Evolutionary conservation across 1,284 basidiomycete genomes (phyloP).

Genomic region (Lentinula novae-zelandiae): DNA sequence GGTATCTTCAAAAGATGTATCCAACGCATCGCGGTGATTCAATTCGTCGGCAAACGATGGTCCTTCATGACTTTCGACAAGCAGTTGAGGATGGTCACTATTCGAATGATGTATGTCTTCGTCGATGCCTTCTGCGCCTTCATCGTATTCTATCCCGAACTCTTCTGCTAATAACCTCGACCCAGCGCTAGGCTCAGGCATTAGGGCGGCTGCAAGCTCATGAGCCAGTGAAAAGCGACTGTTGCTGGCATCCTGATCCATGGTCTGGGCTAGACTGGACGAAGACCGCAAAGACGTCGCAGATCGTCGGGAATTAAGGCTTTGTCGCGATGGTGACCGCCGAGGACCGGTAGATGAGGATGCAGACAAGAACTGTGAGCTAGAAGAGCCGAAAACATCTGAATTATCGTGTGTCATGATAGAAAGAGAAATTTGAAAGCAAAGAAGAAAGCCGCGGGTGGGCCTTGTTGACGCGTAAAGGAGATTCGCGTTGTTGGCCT

Average conservation of each 20-base stretch:
- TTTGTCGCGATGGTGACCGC: constrained; percentile 46
- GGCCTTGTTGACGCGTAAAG: neutral
- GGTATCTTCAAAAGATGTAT: constrained; percentile 22
- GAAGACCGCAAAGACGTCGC: constrained; percentile 37
- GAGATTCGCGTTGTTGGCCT: neutral
- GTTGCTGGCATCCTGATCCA: constrained; percentile 38
- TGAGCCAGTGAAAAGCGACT: constrained; percentile 73
- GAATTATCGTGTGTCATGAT: constrained; percentile 8
- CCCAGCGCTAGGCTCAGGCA: constrained; percentile 74
- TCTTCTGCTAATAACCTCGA: constrained; percentile 78
- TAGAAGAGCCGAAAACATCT: constrained; percentile 9
- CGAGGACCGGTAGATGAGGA: constrained; percentile 29
- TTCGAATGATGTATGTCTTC: constrained; percentile 29
- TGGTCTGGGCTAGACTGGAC: constrained; percentile 28
- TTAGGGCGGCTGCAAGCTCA: constrained; percentile 76
- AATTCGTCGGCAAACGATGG: constrained; percentile 35
- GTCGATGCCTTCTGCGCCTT: constrained; percentile 79
- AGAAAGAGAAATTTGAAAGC: neutral
- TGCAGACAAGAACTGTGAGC: constrained; percentile 14
- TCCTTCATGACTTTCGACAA: constrained; percentile 26
- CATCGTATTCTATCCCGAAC: constrained; percentile 82
- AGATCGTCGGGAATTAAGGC: constrained; percentile 40
- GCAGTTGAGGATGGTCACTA: constrained; percentile 21
- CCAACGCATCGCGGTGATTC: constrained; percentile 6
- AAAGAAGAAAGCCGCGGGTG: neutral